Evolutionary conservation across 306 rosid genomes (phyloP).

Genomic region (Dryas alaskensis): DNA sequence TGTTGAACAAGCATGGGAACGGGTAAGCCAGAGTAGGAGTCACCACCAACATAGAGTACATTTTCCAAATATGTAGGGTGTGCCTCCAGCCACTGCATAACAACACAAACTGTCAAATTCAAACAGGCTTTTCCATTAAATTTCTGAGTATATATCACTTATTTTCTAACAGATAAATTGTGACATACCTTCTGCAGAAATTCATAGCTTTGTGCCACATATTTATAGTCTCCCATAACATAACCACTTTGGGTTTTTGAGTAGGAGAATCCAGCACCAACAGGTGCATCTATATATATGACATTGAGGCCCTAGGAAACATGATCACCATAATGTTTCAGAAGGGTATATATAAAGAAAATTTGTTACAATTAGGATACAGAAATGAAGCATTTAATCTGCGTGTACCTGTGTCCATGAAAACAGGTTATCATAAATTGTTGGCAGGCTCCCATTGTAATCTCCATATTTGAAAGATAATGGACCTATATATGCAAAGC

Average conservation of each 20-base stretch:
- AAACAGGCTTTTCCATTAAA: not conserved
- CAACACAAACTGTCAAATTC: not conserved
- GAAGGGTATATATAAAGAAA: not conserved
- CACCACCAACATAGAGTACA: constrained; percentile 21
- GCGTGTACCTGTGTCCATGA: constrained; percentile 24
- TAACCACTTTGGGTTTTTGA: constrained; percentile 14
- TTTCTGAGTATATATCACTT: not conserved
- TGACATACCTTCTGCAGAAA: constrained; percentile 14
- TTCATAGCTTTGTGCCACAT: constrained; percentile 21
- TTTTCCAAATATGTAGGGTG: constrained; percentile 17
- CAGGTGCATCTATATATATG: constrained; percentile 28
- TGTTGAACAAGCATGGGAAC: constrained; percentile 17
- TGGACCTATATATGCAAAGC: constrained; percentile 14
- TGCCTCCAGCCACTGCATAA: constrained; percentile 21
- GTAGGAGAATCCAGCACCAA: constrained; percentile 27
- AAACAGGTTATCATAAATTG: constrained; percentile 14
- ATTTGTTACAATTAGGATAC: not conserved
- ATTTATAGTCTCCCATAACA: constrained; percentile 6
- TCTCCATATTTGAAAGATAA: constrained; percentile 10
- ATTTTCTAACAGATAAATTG: not conserved
- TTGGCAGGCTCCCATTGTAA: constrained; percentile 32
- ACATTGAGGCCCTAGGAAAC: constrained; percentile 9
- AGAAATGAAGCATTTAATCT: not conserved
- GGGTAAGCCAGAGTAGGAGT: constrained; percentile 23
- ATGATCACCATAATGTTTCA: not conserved